These are phyloP conservation scores for Ulota crispa DNA, from an alignment of 225 moss, liverwort and hornwort genomes.

Conservation along the genomic window DNA sequence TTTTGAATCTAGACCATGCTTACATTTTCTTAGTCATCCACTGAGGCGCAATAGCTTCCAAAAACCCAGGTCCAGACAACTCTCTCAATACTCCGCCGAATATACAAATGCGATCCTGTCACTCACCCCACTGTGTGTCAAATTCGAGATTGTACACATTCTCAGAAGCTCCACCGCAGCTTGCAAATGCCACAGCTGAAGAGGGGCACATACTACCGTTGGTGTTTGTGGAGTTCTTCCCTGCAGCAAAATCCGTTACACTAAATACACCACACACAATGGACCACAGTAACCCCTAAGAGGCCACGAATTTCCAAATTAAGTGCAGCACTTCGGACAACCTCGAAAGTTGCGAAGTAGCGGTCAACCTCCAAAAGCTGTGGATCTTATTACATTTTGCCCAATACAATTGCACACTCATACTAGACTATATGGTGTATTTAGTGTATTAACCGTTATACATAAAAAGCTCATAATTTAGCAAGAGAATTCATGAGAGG, in stretches of 20 bases:
- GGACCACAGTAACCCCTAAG: not conserved
- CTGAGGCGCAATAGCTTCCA: conserved; percentile 69
- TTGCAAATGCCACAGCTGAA: conserved; percentile 13
- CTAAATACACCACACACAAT: not conserved
- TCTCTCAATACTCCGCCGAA: conserved; percentile 89
- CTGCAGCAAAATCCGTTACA: not conserved
- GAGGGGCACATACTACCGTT: not conserved
- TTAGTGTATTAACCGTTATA: not conserved
- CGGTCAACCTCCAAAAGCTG: no score
- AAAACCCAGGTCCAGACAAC: conserved; percentile 77
- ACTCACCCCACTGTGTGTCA: conserved; percentile 10
- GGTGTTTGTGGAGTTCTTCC: not conserved
- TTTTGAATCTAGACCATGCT: not conserved
- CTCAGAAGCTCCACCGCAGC: conserved; percentile 5
- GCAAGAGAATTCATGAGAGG: not conserved
- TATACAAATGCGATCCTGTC: conserved; percentile 78
- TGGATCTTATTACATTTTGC: no score
- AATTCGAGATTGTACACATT: conserved; percentile 6
- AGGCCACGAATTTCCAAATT: not conserved
- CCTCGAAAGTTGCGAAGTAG: not conserved
- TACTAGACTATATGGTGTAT: not conserved
- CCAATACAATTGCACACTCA: not conserved
- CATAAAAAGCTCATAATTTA: not conserved
- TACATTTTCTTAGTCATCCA: conserved; percentile 86
- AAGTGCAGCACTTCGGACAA: not conserved